These are phyloP conservation scores for Exophiala oligosperma DNA, from an alignment of 2,329 filamentous ascomycete genomes.

Conservation along the genomic window DNA sequence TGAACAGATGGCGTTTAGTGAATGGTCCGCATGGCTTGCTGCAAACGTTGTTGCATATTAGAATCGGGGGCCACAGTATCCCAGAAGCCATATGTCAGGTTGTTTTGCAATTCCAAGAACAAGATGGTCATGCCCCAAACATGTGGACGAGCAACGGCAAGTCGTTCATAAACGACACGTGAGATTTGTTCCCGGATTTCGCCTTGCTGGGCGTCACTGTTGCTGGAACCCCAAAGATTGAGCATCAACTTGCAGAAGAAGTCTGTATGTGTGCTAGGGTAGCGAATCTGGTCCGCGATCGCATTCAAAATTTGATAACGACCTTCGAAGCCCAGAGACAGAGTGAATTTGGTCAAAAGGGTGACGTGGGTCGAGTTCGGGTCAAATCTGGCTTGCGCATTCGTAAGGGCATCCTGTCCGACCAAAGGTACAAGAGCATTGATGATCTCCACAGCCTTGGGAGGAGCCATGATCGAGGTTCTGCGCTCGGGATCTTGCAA, in stretches of 20 bases:
- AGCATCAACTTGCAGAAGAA: constrained; percentile 88
- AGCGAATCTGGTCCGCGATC: constrained; percentile 89
- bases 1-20: constrained; percentile 3
- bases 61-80: constrained; percentile 45
- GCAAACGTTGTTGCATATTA: constrained; percentile 24
- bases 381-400: constrained; percentile 60
- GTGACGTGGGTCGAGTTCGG: constrained; percentile 66
- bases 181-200: constrained; percentile 90
- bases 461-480: constrained; percentile 11
- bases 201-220: constrained; percentile 67
- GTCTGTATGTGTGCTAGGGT: constrained; percentile 83
- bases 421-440: constrained; percentile 84
- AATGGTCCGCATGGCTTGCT: constrained; percentile 24
- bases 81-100: constrained; percentile 88
- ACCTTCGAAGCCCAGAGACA: constrained; percentile 72
- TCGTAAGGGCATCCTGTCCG: constrained; percentile 68
- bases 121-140: constrained; percentile 94
- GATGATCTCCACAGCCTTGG: constrained; percentile 54
- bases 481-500: constrained; percentile 4
- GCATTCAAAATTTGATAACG: constrained; percentile 82
- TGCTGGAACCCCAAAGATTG: constrained; percentile 72
- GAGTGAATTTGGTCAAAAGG: constrained; percentile 73
- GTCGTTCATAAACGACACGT: constrained; percentile 80
- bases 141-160: constrained; percentile 87
- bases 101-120: constrained; percentile 85